phyloP scores from a whole-genome alignment of 2,329 filamentous ascomycete genomes.

The Stenocarpella maydis region DNA sequence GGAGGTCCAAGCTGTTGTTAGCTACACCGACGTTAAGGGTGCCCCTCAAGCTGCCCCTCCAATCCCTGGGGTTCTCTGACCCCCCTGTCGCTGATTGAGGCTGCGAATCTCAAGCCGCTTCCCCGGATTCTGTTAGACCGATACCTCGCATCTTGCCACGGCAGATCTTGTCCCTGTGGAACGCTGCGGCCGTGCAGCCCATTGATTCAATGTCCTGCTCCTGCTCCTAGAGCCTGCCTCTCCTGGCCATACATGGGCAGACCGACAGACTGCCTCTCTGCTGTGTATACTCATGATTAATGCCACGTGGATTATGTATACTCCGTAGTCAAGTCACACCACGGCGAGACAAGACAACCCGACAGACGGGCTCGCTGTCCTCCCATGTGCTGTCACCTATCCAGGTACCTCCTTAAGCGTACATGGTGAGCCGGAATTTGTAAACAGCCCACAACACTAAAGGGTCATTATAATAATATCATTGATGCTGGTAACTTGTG shows the following conservation, averaged over 20 bases:
- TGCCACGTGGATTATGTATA: neutral
- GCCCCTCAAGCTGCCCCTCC: slow-evolving; percentile 35
- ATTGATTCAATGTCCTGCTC: neutral
- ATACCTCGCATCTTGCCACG: slow-evolving; percentile 8
- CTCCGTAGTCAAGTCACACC: neutral
- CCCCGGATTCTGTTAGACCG: slow-evolving; percentile 27
- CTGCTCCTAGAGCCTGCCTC: neutral
- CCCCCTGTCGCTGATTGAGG: slow-evolving; percentile 30
- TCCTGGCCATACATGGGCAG: neutral
- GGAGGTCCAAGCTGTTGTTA: slow-evolving; percentile 30
- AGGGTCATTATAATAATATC: too few species aligned
- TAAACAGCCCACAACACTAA: neutral
- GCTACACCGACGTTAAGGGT: slow-evolving; percentile 33
- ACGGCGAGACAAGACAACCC: neutral
- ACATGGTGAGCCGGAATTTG: neutral
- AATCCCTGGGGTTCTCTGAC: slow-evolving; percentile 23
- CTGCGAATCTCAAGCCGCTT: slow-evolving; percentile 29
- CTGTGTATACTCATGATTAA: neutral
- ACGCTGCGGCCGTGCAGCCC: slow-evolving; percentile 7
- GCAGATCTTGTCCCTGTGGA: slow-evolving; percentile 13
- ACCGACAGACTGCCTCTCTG: neutral
- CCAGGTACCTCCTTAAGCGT: too few species aligned
- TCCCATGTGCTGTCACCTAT: neutral
- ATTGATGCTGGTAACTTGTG: too few species aligned
- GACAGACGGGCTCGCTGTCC: neutral